Conservation (phyloP, 163 green algal species). For the Coccomyxa subellipsoidea region DNA sequence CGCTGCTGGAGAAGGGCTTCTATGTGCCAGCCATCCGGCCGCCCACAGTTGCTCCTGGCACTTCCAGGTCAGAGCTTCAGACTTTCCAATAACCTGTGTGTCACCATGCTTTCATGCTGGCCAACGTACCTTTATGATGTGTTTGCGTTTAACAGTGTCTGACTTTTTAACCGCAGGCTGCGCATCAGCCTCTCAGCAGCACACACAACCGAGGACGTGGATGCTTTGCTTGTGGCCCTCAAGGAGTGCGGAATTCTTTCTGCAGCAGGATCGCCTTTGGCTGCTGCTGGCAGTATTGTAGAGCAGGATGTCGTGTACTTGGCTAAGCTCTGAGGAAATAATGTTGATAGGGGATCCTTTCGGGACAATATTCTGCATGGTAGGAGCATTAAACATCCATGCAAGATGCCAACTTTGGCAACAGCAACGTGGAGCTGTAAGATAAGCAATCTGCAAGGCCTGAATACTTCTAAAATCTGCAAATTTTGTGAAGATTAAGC, state of each 20-base stretch:
- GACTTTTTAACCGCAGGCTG: conserved; percentile 38
- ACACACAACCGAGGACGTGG: conserved; percentile 70
- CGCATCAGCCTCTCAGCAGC: conserved; percentile 80
- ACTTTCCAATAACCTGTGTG: too few species aligned
- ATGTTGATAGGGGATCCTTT: too few species aligned
- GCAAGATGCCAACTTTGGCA: not conserved
- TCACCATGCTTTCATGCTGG: not conserved
- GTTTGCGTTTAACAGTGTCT: not conserved
- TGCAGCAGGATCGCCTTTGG: not conserved
- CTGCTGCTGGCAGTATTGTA: not conserved
- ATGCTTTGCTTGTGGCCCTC: conserved; percentile 46
- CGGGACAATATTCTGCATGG: too few species aligned
- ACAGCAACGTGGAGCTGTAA: not conserved
- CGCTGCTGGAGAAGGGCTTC: conserved; percentile 67
- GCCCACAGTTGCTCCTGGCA: conserved; percentile 87
- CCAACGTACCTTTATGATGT: not conserved
- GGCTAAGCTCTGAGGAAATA: not conserved
- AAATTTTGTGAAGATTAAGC: not conserved
- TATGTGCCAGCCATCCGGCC: conserved; percentile 92
- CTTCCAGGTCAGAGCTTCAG: conserved; percentile 45
- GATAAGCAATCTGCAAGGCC: not conserved
- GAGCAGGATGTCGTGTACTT: not conserved
- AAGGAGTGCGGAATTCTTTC: conserved; percentile 4
- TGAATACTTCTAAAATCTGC: not conserved
- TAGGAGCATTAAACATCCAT: not conserved